Evolutionary conservation across 257 asterid genomes (phyloP), one percentile per base, ranked within the genome.

Genomic region (Fraxinus cuspidata): DNA sequence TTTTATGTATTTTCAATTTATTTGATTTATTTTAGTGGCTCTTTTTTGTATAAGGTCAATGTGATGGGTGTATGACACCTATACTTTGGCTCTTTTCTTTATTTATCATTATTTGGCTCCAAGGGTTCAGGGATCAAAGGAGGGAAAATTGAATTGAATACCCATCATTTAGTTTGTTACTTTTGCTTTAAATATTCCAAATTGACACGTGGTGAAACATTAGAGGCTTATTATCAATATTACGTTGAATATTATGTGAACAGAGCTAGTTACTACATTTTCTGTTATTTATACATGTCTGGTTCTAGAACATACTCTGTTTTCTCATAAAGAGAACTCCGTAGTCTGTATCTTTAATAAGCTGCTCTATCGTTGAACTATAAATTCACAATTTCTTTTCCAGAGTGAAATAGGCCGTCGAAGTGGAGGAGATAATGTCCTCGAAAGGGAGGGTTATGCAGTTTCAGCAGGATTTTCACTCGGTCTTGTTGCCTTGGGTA

Each of bases 361-460:
- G 80, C 40, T 60, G 79, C 74, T 72, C 56, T 60, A 9, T 29
- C 81, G 51, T 23, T 67, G 34, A 63, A 63, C 7, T 51, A 60
- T 63, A 65, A 72, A 75, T 72, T 35, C 27, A 25, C 34, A 38
- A 60, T 64, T 75, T 83, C 69, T 80, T 79, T 79, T 78, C 75
- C 91, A 95, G 98, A 90, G 92, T 86, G 99, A 95, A 87, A 92
- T 95, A 63, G 97, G 99, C 53, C 98, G 98, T 71, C 92, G 99
- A 88, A 95, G 99, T 88, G 98, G 98, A 83, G 98, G 99, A 77
- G 99, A 95, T 80, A 93, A 95, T 84, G 99, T 93, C 78, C 98
- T 89, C 81, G 99, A 95, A 83, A 90, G 99, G 88, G 99, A 95
- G 88, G 99, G 98, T 40, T 95, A 95, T 87, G 93, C 98, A 72